Percentiles rank a stretch among this genome's conserved stretches.
These are phyloP conservation scores for Pyracantha coccinea DNA, from an alignment of 331 rosid genomes.

Conservation along the genomic window DNA sequence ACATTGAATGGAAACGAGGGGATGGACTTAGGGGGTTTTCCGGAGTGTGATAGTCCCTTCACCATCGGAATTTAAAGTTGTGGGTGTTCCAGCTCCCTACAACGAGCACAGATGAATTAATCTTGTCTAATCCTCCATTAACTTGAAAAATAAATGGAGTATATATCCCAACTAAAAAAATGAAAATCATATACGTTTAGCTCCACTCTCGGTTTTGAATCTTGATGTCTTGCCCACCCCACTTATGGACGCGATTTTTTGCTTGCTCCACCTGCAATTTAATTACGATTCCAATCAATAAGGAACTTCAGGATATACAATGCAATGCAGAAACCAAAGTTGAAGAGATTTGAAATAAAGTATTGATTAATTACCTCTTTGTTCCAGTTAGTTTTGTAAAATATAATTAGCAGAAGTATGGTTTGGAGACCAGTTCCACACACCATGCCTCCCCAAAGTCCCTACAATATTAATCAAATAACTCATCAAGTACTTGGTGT, in stretches of 20 bases:
- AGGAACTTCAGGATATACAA: no score
- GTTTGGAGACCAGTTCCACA: conserved; percentile 55
- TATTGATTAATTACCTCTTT: conserved; percentile 32
- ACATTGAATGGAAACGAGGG: no score
- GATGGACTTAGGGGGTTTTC: no score
- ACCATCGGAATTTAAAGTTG: no score
- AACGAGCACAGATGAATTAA: no score
- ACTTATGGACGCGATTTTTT: conserved; percentile 11
- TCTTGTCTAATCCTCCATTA: no score
- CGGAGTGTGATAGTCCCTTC: no score
- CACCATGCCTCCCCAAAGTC: conserved; percentile 69
- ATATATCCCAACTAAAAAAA: no score
- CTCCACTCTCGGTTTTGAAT: background rate
- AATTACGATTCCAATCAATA: no score
- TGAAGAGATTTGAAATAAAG: background rate
- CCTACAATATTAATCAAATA: conserved; percentile 24
- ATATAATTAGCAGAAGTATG: conserved; percentile 30
- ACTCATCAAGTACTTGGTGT: background rate
- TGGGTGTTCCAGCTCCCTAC: no score
- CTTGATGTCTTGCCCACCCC: conserved; percentile 5
- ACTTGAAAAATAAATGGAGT: no score
- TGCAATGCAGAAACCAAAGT: background rate
- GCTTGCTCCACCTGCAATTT: conserved; percentile 38
- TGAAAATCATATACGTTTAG: background rate
- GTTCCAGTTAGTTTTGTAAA: conserved; percentile 56